Evolutionary conservation across 2,329 filamentous ascomycete species (phyloP), one percentile per base, ranked within the genome.

Genomic region (Botrytis deweyae): DNA sequence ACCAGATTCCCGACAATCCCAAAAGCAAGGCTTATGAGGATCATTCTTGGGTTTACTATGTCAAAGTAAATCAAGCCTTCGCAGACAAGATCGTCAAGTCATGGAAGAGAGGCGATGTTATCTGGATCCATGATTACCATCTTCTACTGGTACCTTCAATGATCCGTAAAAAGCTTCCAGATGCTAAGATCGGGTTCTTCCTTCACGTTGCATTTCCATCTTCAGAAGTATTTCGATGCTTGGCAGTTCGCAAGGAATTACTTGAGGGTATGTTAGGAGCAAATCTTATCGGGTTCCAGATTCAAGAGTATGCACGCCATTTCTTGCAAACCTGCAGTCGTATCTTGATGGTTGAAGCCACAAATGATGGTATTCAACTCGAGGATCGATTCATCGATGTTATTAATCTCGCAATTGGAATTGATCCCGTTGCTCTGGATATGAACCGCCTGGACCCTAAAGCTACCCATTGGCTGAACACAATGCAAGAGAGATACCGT

Each of bases 11-110:
- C 0, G 96, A 98, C 81, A 97, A 97, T 81, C 95, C 95, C 40
- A 97, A 97, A 87, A 98, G 94, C 89, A 98, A 98, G 83, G 95
- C 95, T 0, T 98, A 97, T 82, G 92, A 97, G 82, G 95, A 98
- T 78, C 95, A 98, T 83, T 98, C 95, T 0, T 98, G 95, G 94
- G 89, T 94, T 78, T 97, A 93, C 85, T 98, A 98, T 80, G 92
- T 94, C 81, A 93, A 93, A 72, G 88, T 98, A 80, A 98, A 98
- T 84, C 92, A 96, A 82, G 93, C 92, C 4, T 98, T 98, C 83
- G 95, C 95, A 46, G 93, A 98, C 81, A 92, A 91, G 81, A 94
- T 98, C 74, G 87, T 97, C 66, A 92, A 92, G 82, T 93, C 95
- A 83, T 98, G 95, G 91, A 98, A 97, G 85, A 90, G 92, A 42